Percentiles rank a stretch among this genome's conserved stretches.
Evolutionary conservation across 2,329 filamentous ascomycete genomes (phyloP).

Genomic region (Venturia effusa): DNA sequence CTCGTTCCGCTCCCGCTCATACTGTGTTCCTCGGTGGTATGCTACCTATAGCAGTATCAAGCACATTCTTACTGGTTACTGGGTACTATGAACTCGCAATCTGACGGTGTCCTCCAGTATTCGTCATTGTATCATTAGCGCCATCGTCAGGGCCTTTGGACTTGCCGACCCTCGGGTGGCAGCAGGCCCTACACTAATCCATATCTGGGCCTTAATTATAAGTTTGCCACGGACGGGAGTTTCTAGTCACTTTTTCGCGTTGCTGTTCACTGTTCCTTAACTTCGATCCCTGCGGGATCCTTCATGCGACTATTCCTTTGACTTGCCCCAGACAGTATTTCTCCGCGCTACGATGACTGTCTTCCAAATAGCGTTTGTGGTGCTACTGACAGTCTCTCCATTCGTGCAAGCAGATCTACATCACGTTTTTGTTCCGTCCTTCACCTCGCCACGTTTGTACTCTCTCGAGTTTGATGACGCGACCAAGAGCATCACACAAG

Average conservation of each 20-base stretch:
- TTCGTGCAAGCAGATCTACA: slow-evolving; percentile 56
- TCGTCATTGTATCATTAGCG: not conserved
- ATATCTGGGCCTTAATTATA: not conserved
- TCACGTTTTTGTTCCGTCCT: slow-evolving; percentile 85
- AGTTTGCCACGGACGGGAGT: not conserved
- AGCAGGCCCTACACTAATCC: not conserved
- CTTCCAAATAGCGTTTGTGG: not conserved
- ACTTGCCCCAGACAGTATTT: not conserved
- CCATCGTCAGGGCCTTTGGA: not conserved
- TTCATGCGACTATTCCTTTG: not conserved
- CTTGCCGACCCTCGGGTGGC: not conserved
- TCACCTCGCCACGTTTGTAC: slow-evolving; percentile 83
- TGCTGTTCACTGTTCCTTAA: not conserved
- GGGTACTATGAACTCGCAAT: not conserved
- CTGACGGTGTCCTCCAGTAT: not conserved
- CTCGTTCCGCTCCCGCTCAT: not conserved
- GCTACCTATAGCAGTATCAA: too few relatives aligned
- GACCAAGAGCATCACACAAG: slow-evolving; percentile 57
- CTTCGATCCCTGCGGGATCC: not conserved
- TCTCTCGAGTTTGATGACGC: slow-evolving; percentile 82
- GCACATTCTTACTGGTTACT: not conserved
- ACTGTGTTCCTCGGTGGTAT: not conserved
- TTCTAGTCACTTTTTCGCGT: not conserved
- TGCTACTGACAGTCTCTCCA: not conserved
- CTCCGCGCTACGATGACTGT: not conserved